These are phyloP conservation scores for Magnaporthiopsis incrustans DNA, from an alignment of 2,329 filamentous ascomycete genomes.

Conservation along the genomic window DNA sequence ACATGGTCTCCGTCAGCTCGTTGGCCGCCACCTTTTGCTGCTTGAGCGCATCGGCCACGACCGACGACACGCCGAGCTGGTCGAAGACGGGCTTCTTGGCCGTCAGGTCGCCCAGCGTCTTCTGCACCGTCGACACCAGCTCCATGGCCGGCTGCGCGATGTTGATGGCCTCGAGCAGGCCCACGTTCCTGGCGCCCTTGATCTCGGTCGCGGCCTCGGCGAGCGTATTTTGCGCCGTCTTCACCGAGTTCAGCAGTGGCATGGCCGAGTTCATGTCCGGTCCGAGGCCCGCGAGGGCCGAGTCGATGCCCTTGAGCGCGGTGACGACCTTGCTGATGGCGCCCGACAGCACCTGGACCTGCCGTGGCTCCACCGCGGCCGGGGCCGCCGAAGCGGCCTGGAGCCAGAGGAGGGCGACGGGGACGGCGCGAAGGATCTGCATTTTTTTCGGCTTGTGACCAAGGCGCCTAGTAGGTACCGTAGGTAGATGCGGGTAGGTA, in stretches of 20 bases:
- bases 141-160: slow-evolving; percentile 16
- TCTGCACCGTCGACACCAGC: slow-evolving; percentile 16
- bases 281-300: neutral
- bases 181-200: slow-evolving; percentile 16
- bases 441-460: too few species aligned
- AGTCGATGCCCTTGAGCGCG: neutral
- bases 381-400: neutral
- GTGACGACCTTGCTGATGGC: neutral
- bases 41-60: slow-evolving; percentile 17
- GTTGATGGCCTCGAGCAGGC: slow-evolving; percentile 16
- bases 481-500: too few species aligned
- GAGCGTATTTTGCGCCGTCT: slow-evolving; percentile 10
- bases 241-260: neutral
- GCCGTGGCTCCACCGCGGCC: neutral
- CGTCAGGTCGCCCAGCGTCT: slow-evolving; percentile 14
- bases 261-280: neutral
- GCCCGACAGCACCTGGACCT: neutral
- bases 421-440: neutral
- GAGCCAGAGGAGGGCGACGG: neutral
- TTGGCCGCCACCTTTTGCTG: slow-evolving; percentile 15
- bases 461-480: too few species aligned
- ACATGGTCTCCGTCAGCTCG: slow-evolving; percentile 25
- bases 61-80: slow-evolving; percentile 17
- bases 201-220: slow-evolving; percentile 19
- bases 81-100: slow-evolving; percentile 20